Conservation (phyloP, 2,329 filamentous ascomycete genomes). For the Exophiala lecanii-corni region DNA sequence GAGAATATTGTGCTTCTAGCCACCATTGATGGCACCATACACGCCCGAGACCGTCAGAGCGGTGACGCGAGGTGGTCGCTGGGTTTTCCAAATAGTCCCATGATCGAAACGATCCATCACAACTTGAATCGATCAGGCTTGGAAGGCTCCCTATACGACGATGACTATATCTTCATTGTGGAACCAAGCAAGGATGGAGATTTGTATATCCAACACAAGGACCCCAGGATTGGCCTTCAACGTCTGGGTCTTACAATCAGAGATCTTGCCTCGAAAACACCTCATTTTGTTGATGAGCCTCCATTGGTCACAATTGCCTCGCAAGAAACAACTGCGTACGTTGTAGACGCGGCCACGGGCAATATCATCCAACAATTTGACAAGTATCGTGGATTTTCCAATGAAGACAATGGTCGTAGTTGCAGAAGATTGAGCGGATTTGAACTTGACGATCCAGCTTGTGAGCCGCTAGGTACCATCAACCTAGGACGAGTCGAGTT, state of each 20-base stretch:
- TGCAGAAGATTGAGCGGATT: slow-evolving; percentile 67
- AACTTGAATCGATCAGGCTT: slow-evolving; percentile 61
- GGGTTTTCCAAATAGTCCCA: slow-evolving; percentile 70
- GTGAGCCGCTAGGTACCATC: slow-evolving; percentile 72
- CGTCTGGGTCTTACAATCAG: slow-evolving; percentile 55
- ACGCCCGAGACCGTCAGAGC: slow-evolving; percentile 83
- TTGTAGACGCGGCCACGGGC: slow-evolving; percentile 81
- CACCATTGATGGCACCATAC: slow-evolving; percentile 96
- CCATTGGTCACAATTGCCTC: slow-evolving; percentile 84
- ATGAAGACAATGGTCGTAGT: slow-evolving; percentile 50
- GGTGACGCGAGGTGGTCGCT: slow-evolving; percentile 82
- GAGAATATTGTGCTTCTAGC: slow-evolving; percentile 99
- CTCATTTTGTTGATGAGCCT: slow-evolving; percentile 65
- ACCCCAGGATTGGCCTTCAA: slow-evolving; percentile 44
- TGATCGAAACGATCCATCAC: slow-evolving; percentile 85
- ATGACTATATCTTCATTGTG: slow-evolving; percentile 91
- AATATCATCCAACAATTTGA: slow-evolving; percentile 80
- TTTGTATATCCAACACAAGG: slow-evolving; percentile 80
- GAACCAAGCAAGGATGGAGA: slow-evolving; percentile 84
- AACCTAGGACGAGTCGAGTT: slow-evolving; percentile 86
- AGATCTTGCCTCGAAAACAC: slow-evolving; percentile 77
- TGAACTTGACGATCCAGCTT: slow-evolving; percentile 61
- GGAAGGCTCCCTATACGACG: slow-evolving; percentile 57
- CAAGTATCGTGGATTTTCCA: slow-evolving; percentile 19
- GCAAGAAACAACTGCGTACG: slow-evolving; percentile 86